Percentiles rank a stretch among this genome's conserved stretches.
Conservation (phyloP, 345 rosid genomes). For the Draba incana region DNA sequence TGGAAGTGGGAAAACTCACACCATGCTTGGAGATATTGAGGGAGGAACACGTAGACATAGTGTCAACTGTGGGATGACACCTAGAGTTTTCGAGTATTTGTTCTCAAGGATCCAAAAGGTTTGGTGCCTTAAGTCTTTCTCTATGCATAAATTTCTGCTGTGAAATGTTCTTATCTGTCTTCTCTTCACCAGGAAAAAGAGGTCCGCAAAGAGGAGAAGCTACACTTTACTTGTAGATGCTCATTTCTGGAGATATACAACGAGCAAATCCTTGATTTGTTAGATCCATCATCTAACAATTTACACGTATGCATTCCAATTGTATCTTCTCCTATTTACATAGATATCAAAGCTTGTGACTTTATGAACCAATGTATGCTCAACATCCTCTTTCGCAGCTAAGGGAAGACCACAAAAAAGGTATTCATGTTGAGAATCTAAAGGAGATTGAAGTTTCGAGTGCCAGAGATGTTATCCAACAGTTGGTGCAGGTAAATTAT, state of each 20-base stretch:
- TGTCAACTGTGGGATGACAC: constrained; percentile 96
- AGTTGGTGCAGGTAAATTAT: constrained; percentile 69
- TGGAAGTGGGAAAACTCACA: constrained; percentile 99
- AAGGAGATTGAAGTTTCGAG: constrained; percentile 90
- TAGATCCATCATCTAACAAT: constrained; percentile 84
- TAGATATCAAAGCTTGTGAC: constrained; percentile 6
- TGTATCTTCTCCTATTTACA: not conserved
- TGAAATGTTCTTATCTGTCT: constrained; percentile 11
- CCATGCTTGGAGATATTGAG: constrained; percentile 99
- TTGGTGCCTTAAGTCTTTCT: not conserved
- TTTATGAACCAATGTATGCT: constrained; percentile 12
- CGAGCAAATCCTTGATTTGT: constrained; percentile 94
- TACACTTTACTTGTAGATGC: constrained; percentile 83
- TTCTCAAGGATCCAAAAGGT: constrained; percentile 96
- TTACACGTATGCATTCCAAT: constrained; percentile 61
- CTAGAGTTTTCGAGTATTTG: constrained; percentile 88
- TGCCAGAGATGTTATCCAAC: constrained; percentile 91
- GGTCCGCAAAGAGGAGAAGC: constrained; percentile 75
- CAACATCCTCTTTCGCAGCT: constrained; percentile 48
- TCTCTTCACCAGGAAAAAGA: constrained; percentile 74
- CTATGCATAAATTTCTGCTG: not conserved
- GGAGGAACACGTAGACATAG: constrained; percentile 94
- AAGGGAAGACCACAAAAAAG: constrained; percentile 93
- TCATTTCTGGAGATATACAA: constrained; percentile 97
- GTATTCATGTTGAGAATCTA: constrained; percentile 88